These are phyloP conservation scores for Septoria linicola DNA, from an alignment of 2,329 filamentous ascomycete species.

Conservation along the genomic window DNA sequence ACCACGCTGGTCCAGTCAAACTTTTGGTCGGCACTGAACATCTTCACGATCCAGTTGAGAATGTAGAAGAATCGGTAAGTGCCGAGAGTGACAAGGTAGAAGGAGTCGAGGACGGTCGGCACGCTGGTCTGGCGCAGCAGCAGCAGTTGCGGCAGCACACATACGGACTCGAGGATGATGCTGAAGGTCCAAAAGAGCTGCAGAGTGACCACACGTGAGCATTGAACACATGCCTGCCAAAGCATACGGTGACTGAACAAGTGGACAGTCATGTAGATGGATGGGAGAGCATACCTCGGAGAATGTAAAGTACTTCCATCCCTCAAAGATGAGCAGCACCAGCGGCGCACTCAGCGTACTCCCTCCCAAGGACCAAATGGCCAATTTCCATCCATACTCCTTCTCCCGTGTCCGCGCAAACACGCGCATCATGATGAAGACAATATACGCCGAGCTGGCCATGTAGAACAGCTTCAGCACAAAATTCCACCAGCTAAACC, in stretches of 20 bases:
- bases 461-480: constrained; percentile 91
- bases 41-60: constrained; percentile 75
- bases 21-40: constrained; percentile 56
- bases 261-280: neutral
- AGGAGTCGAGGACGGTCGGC: constrained; percentile 94
- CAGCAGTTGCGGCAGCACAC: constrained; percentile 85
- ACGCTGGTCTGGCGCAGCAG: constrained; percentile 92
- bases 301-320: constrained; percentile 27
- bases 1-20: constrained; percentile 69
- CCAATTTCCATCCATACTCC: constrained; percentile 92
- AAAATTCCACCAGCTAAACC: constrained; percentile 63
- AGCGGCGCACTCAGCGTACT: constrained; percentile 70
- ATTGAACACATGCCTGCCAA: neutral
- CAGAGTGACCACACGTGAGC: constrained; percentile 1
- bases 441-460: constrained; percentile 76
- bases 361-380: constrained; percentile 65
- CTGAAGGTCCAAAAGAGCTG: constrained; percentile 86
- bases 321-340: constrained; percentile 66
- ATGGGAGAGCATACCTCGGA: constrained; percentile 26
- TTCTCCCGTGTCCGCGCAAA: constrained; percentile 85
- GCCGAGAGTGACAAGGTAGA: constrained; percentile 84
- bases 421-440: constrained; percentile 81
- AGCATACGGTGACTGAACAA: neutral
- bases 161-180: constrained; percentile 86
- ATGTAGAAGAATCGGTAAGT: constrained; percentile 88